These are phyloP conservation scores for Lagenidium giganteum DNA, from an alignment of 352 stramenopile species.

Conservation along the genomic window DNA sequence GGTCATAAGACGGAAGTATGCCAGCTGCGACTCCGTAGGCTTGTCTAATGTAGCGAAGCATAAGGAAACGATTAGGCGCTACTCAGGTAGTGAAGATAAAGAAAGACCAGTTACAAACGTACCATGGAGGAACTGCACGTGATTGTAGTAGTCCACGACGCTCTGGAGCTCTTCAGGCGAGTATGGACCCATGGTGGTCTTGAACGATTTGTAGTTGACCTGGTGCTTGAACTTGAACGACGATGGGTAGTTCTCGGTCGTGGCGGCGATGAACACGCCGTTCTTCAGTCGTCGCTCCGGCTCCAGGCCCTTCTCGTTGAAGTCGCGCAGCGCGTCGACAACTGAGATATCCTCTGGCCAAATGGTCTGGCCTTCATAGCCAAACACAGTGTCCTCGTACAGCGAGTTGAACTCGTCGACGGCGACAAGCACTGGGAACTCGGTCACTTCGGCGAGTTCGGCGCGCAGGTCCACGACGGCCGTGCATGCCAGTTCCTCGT, in stretches of 20 bases:
- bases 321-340: constrained; percentile 68
- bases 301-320: constrained; percentile 57
- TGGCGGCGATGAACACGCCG: constrained; percentile 76
- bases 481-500: constrained; percentile 77
- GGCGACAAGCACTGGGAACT: constrained; percentile 83
- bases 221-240: constrained; percentile 77
- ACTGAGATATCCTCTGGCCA: constrained; percentile 74
- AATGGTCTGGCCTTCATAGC: constrained; percentile 79
- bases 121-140: constrained; percentile 73
- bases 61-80: no score
- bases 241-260: constrained; percentile 81
- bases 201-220: constrained; percentile 73
- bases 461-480: constrained; percentile 76
- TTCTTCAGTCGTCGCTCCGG: constrained; percentile 64
- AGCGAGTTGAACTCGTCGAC: constrained; percentile 88
- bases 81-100: no score
- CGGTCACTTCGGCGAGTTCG: constrained; percentile 71
- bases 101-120: constrained; percentile 5
- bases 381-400: constrained; percentile 84
- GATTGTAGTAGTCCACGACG: constrained; percentile 83
- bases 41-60: constrained; percentile 42
- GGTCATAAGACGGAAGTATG: constrained; percentile 85
- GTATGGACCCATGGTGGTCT: constrained; percentile 76
- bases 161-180: constrained; percentile 65
- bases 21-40: constrained; percentile 58